Conservation (phyloP, 202 grass and related monocot species). For the Zizania palustris region DNA sequence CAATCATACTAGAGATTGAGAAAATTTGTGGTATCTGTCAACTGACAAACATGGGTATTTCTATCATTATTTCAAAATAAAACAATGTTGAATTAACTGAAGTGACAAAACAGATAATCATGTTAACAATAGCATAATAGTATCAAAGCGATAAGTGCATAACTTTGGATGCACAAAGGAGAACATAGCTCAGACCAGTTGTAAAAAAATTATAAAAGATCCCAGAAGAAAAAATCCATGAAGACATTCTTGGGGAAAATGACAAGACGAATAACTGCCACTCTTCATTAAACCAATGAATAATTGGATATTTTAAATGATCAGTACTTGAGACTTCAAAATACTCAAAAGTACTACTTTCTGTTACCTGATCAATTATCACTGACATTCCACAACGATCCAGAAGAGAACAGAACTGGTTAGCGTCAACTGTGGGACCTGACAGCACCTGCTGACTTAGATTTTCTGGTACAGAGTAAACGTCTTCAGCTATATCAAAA, state of each 20-base stretch:
- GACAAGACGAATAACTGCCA: background rate
- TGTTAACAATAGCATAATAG: too few species aligned
- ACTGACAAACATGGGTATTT: too few species aligned
- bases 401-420: conserved; percentile 81
- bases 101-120: too few species aligned
- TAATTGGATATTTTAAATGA: background rate
- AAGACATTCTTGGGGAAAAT: background rate
- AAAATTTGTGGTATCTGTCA: too few species aligned
- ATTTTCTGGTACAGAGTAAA: conserved; percentile 39
- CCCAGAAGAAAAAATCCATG: background rate
- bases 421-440: conserved; percentile 40
- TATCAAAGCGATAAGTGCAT: too few species aligned
- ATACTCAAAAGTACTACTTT: background rate
- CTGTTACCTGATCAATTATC: conserved; percentile 84
- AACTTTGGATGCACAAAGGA: background rate
- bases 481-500: conserved; percentile 54
- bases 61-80: too few species aligned
- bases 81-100: too few species aligned
- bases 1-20: too few species aligned
- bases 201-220: background rate
- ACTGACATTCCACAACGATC: conserved; percentile 95
- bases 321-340: conserved; percentile 12
- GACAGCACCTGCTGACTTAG: conserved; percentile 41
- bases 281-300: background rate
- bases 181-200: background rate